Evolutionary conservation across 2,329 filamentous ascomycete genomes (phyloP), one percentile per base, ranked within the genome.

Genomic region (Pseudocercospora macadamiae): DNA sequence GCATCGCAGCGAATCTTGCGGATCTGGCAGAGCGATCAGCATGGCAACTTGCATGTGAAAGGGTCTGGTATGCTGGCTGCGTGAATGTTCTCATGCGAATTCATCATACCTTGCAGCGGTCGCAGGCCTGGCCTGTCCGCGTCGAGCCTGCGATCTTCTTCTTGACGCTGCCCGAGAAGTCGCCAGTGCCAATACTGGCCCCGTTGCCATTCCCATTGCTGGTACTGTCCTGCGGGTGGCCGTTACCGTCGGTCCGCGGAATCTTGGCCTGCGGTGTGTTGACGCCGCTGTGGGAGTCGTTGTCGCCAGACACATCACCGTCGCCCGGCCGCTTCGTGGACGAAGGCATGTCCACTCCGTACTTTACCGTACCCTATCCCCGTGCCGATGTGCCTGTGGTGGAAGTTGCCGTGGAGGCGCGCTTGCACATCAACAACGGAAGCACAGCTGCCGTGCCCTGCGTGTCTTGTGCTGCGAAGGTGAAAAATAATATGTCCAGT

Each of bases 1-100:
- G 87, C 88, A 78, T 96, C 91, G 80, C 91, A 96, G 71, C 90
- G 86, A 68, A 96, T 96, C 77, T 96, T 96, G 66, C 91, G 86
- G 58, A 91, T 82, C 89, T 91, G 69, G 16, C 44, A 55, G 23
- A 34, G 21, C 48, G 30, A 28, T 54, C 26, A 49, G 47, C 47
- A n/a, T 21, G n/a, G 8, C 26, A 1, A 10, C 30, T 14, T 18
- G 45, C 32, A 54, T 44, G 21, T 32, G 37, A 26, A 18, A 36
- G 9, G n/a, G 21, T 14, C 14, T 19, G 26, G 6, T 32, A 37
- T 45, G 49, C 55, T n/a, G n/a, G n/a, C 28, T 47, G 10, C n/a
- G 30, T 10, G 30, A 16, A 12, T 21, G 9, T 14, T 21, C 39
- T 16, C 21, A 18, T 2, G 4, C 16, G 2, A 69, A 12, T 32